Evolutionary conservation across 768 basidiomycete genomes (phyloP).

Genomic region (Pisolithus orientalis): DNA sequence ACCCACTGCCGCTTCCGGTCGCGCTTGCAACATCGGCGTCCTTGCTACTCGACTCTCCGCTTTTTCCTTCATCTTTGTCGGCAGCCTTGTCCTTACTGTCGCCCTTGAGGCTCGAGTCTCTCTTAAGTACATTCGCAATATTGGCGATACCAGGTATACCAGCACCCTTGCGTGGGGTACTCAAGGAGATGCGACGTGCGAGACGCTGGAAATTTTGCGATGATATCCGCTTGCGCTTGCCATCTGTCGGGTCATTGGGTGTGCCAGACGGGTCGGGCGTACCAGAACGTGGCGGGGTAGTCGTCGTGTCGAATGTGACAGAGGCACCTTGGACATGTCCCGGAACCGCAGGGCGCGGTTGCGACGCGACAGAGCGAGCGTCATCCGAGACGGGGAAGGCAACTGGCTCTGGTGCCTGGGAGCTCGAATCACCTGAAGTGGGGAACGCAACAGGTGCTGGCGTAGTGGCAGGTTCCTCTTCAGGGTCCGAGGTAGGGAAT

Average conservation of each 20-base stretch:
- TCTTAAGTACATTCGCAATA: conserved; percentile 24
- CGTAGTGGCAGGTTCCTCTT: conserved; percentile 10
- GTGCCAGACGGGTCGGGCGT: conserved; percentile 64
- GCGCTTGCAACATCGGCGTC: conserved; percentile 12
- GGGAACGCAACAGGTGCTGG: conserved; percentile 31
- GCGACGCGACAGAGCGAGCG: conserved; percentile 23
- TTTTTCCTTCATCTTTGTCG: conserved; percentile 33
- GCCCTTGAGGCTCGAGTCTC: conserved; percentile 29
- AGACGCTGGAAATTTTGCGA: conserved; percentile 84
- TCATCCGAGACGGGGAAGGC: conserved; percentile 39
- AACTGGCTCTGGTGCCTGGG: conserved; percentile 25
- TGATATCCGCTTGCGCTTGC: conserved; percentile 73
- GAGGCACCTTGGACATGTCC: conserved; percentile 28
- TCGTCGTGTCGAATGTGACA: conserved; percentile 60
- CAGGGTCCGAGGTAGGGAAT: conserved; percentile 27
- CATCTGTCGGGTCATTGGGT: conserved; percentile 59
- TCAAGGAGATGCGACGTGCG: conserved; percentile 66
- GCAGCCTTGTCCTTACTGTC: conserved; percentile 4
- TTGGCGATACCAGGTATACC: conserved; percentile 28
- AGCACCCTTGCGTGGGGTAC: conserved; percentile 49
- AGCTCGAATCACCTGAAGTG: conserved; percentile 20
- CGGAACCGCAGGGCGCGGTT: conserved; percentile 12
- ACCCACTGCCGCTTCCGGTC: not conserved
- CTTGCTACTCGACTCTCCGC: conserved; percentile 8
- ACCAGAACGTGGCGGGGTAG: conserved; percentile 59